Percentiles rank a stretch among this genome's conserved stretches.
Evolutionary conservation across 2,329 filamentous ascomycete species (phyloP).

Genomic region (Zymoseptoria passerinii): DNA sequence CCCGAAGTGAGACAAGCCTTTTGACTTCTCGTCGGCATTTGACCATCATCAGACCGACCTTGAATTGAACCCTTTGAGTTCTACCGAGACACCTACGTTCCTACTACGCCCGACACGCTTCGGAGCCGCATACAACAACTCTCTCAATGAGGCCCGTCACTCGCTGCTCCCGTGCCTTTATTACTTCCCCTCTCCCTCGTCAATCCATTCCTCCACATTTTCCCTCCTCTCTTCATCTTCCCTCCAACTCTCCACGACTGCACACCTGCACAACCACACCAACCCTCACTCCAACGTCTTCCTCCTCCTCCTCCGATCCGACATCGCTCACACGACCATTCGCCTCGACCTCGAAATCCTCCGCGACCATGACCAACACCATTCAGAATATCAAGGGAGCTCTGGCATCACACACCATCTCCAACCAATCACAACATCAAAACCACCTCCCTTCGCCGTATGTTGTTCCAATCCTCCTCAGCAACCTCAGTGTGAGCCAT

Average conservation of each 20-base stretch:
- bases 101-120: not conserved
- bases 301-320: not conserved
- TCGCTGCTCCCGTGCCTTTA: not conserved
- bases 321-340: not conserved
- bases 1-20: not conserved
- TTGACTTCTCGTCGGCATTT: not conserved
- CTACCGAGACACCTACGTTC: too few species aligned
- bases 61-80: not conserved
- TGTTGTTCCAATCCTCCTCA: conserved; percentile 4
- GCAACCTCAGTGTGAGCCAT: not conserved
- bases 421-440: not conserved
- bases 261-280: not conserved
- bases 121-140: not conserved
- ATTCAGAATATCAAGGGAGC: not conserved
- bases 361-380: not conserved
- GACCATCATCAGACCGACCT: not conserved
- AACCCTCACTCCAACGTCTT: not conserved
- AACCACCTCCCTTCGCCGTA: conserved; percentile 16
- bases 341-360: not conserved
- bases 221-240: not conserved
- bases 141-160: not conserved
- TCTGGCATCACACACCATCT: not conserved
- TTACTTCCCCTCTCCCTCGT: not conserved
- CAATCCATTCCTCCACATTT: not conserved
- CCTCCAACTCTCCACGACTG: not conserved